A percentile compares a stretch with the other conserved stretches of the same genome.
These are phyloP conservation scores for Candida orba DNA, from an alignment of 805 yeast species.

Conservation along the genomic window DNA sequence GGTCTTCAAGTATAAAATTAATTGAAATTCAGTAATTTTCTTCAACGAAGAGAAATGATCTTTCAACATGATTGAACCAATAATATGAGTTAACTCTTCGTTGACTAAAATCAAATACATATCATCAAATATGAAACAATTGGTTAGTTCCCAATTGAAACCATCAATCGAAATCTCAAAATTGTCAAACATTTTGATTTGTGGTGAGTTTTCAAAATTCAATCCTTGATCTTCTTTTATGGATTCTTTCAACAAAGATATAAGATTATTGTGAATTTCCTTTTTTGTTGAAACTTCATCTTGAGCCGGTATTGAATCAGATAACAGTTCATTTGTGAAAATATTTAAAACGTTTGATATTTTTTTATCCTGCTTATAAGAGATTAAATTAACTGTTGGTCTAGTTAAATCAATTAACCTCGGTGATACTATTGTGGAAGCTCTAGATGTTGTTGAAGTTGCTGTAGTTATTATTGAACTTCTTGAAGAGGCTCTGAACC, in stretches of 20 bases:
- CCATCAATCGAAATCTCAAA: constrained; percentile 38
- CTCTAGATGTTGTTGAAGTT: not conserved
- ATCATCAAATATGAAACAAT: constrained; percentile 29
- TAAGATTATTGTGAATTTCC: constrained; percentile 12
- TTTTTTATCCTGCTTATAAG: constrained; percentile 3
- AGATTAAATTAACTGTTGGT: constrained; percentile 11
- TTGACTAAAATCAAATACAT: constrained; percentile 22
- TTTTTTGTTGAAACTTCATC: constrained; percentile 5
- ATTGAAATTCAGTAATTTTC: constrained; percentile 17
- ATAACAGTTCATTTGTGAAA: constrained; percentile 14
- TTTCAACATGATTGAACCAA: constrained; percentile 35
- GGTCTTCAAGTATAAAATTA: constrained; percentile 33
- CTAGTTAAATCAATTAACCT: constrained; percentile 3
- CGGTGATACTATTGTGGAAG: constrained; percentile 1
- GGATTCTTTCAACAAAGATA: not conserved
- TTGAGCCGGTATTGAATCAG: not conserved
- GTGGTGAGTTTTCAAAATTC: constrained; percentile 18
- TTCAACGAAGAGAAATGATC: constrained; percentile 30
- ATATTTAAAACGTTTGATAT: constrained; percentile 16
- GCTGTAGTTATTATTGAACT: not conserved
- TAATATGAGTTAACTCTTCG: constrained; percentile 19
- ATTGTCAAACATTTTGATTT: constrained; percentile 33
- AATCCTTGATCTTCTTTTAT: constrained; percentile 11
- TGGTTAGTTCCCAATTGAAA: constrained; percentile 32
- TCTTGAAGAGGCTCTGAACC: constrained; percentile 9